Conservation (phyloP, 768 basidiomycete genomes). For the Pleurotus ostreatus region DNA sequence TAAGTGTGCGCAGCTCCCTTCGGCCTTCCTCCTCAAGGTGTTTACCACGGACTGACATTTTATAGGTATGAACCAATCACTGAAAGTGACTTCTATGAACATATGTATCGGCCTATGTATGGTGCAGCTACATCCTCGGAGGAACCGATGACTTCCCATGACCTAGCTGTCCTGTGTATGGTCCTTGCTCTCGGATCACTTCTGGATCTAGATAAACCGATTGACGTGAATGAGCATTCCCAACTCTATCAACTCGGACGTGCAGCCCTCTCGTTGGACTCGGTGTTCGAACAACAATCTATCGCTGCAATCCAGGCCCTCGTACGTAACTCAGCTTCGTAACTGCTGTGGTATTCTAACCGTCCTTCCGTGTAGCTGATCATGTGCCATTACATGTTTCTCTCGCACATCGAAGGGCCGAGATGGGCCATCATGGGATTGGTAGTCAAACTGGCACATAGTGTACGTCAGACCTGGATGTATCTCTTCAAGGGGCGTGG, state of each 20-base stretch:
- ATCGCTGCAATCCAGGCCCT: slow-evolving; percentile 63
- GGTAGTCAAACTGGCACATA: slow-evolving; percentile 65
- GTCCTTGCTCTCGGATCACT: slow-evolving; percentile 63
- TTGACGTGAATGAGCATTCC: slow-evolving; percentile 51
- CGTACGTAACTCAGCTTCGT: slow-evolving; percentile 30
- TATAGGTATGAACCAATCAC: slow-evolving; percentile 65
- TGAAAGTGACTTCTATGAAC: slow-evolving; percentile 51
- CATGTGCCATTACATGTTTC: slow-evolving; percentile 52
- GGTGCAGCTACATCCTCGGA: slow-evolving; percentile 33
- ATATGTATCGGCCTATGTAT: slow-evolving; percentile 51
- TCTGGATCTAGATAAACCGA: slow-evolving; percentile 52
- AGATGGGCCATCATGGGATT: slow-evolving; percentile 72
- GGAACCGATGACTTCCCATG: slow-evolving; percentile 45
- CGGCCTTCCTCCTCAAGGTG: too few relatives aligned
- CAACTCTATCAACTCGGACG: slow-evolving; percentile 59
- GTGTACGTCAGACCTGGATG: slow-evolving; percentile 35
- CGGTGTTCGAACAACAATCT: slow-evolving; percentile 60
- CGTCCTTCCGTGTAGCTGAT: slow-evolving; percentile 37
- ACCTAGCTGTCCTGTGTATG: slow-evolving; percentile 56
- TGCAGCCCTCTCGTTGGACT: slow-evolving; percentile 56
- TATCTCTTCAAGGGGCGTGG: slow-evolving; percentile 14
- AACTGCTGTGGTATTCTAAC: too few relatives aligned
- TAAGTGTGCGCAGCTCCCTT: slow-evolving; percentile 15
- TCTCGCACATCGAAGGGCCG: slow-evolving; percentile 49
- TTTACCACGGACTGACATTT: background rate